A percentile compares a stretch with the other conserved stretches of the same genome.
Evolutionary conservation across 2,329 filamentous ascomycete species (phyloP).

Genomic region (Drechslerella stenobrocha): DNA sequence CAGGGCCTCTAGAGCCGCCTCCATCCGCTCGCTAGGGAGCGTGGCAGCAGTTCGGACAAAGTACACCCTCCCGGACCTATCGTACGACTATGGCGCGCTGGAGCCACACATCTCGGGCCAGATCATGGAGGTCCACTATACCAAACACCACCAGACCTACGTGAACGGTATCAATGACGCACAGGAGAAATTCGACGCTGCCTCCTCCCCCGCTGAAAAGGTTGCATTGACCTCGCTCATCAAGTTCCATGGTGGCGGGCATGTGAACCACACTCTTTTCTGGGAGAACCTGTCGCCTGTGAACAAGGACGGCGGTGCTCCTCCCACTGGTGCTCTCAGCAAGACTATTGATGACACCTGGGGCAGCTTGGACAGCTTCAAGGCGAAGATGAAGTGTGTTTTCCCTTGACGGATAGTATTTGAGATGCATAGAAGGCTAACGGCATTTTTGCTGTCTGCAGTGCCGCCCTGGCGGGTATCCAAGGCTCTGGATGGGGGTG

Average conservation of each 20-base stretch:
- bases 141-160: conserved; percentile 92
- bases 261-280: conserved; percentile 70
- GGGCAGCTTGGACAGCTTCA: conserved; percentile 61
- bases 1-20: conserved; percentile 32
- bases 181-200: conserved; percentile 69
- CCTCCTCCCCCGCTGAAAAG: conserved; percentile 62
- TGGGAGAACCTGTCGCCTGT: conserved; percentile 72
- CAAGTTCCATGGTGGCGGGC: conserved; percentile 69
- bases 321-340: conserved; percentile 60
- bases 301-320: conserved; percentile 66
- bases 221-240: conserved; percentile 64
- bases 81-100: conserved; percentile 93
- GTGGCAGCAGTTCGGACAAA: conserved; percentile 81
- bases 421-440: background rate
- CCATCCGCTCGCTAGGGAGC: conserved; percentile 63
- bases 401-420: background rate
- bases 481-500: conserved; percentile 66
- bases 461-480: conserved; percentile 63
- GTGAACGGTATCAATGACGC: conserved; percentile 85
- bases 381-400: conserved; percentile 62
- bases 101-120: conserved; percentile 76
- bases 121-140: conserved; percentile 96
- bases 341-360: conserved; percentile 57
- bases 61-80: conserved; percentile 87
- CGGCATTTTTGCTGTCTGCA: conserved; percentile 4